Evolutionary conservation across 805 yeast species (phyloP), one percentile per base, ranked within the genome.

Genomic region (Metschnikowia baotianmanensis): DNA sequence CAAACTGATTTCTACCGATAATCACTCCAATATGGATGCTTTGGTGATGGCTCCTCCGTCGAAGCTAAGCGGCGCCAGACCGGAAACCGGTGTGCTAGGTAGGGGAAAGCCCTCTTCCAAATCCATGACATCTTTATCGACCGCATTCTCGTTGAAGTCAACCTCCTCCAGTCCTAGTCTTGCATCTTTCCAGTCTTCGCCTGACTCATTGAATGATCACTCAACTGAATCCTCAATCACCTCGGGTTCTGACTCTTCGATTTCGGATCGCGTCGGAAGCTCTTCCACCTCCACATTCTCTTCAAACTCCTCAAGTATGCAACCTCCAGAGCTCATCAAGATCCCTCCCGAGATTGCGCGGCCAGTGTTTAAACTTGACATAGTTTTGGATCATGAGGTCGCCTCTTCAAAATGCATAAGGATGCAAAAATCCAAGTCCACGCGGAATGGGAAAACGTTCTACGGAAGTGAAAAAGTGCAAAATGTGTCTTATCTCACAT

Each of bases 351-450:
- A 71, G 20, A 58, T 74, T 8, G 55, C 63, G 21, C 53, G 75
- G 28, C 79, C 77, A n/a, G 48, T 63, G 18, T 72, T 62, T 53
- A 72, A 57, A 49, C 76, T 74, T 53, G 77, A 74, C 27, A 53
- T 77, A 26, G 61, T 67, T 4, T 53, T 69, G 40, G 72, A 73
- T 40, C 71, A 69, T 37, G 72, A 68, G 11, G 50, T 72, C 4
- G 52, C 67, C 15, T 65, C 67, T 30, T 63, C 57, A 15, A 59
- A 54, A 31, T 47, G 31, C 30, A 8, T 32, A 19, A 39, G 29
- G 44, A 50, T 50, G 53, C 52, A 47, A 29, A 28, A 16, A 10
- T 42, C 48, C 18, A 50, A 50, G 30, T 13, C 20, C 2, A 32
- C 36, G 10, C 22, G 35, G 26, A 23, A 28, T 5, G 31, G 35